Evolutionary conservation across 495 filamentous ascomycete species (phyloP).

Genomic region (Immersiella caudata): DNA sequence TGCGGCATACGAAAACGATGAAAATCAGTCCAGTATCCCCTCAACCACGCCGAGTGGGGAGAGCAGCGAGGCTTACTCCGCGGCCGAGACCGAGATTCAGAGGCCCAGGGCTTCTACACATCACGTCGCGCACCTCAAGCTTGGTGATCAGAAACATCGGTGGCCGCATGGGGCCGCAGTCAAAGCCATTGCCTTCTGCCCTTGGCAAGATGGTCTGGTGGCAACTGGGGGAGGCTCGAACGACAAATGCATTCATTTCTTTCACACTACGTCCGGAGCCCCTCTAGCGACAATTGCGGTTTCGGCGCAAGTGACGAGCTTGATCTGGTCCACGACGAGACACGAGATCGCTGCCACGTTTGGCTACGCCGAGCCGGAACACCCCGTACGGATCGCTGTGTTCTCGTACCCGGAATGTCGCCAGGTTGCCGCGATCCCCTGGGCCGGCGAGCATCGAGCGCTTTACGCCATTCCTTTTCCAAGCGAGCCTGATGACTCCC

Average conservation of each 20-base stretch:
- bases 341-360: slow-evolving; percentile 92
- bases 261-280: slow-evolving; percentile 81
- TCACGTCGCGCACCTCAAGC: slow-evolving; percentile 32
- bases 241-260: slow-evolving; percentile 95
- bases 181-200: slow-evolving; percentile 97
- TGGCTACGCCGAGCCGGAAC: slow-evolving; percentile 93
- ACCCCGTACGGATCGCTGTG: slow-evolving; percentile 86
- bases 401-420: slow-evolving; percentile 95
- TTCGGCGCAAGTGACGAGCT: slow-evolving; percentile 86
- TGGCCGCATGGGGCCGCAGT: slow-evolving; percentile 85
- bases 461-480: slow-evolving; percentile 76
- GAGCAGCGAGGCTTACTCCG: slow-evolving; percentile 16
- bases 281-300: slow-evolving; percentile 90
- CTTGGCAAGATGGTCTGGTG: slow-evolving; percentile 85
- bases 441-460: slow-evolving; percentile 78
- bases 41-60: background rate
- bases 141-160: slow-evolving; percentile 66
- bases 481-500: slow-evolving; percentile 49
- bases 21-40: background rate
- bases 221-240: slow-evolving; percentile 93
- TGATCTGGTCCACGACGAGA: slow-evolving; percentile 86
- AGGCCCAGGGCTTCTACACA: background rate
- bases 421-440: slow-evolving; percentile 86
- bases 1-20: background rate
- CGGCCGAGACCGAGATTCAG: slow-evolving; percentile 20